Conservation (phyloP, 192 early-diverging fungal species). For the Coemansia sp. region DNA sequence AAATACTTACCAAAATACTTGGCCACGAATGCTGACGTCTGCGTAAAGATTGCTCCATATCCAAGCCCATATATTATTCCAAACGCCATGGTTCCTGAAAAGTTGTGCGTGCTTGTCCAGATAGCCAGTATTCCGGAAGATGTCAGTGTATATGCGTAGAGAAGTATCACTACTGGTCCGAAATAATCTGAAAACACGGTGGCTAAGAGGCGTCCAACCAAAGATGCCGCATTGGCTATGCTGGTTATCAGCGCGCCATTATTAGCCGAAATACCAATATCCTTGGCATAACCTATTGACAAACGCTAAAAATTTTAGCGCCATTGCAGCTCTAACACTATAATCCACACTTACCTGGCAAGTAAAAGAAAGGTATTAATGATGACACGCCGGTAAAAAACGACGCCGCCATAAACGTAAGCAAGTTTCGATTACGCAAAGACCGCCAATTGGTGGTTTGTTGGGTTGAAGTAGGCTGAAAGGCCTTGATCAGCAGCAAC, state of each 20-base stretch:
- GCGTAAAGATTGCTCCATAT: constrained; percentile 52
- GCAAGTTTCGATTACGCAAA: constrained; percentile 20
- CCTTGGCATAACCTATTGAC: constrained; percentile 30
- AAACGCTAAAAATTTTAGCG: not conserved
- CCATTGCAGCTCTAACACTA: not conserved
- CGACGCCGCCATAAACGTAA: constrained; percentile 25
- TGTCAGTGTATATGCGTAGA: constrained; percentile 32
- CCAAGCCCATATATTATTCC: constrained; percentile 52
- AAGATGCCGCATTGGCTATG: constrained; percentile 46
- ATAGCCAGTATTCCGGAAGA: constrained; percentile 33
- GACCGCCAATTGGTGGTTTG: not conserved
- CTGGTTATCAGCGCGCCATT: constrained; percentile 40
- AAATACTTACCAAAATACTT: constrained; percentile 47
- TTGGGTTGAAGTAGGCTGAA: not conserved
- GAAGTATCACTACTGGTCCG: constrained; percentile 30
- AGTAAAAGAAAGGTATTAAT: constrained; percentile 48
- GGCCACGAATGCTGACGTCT: constrained; percentile 49
- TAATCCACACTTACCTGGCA: constrained; percentile 38
- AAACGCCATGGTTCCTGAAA: constrained; percentile 51
- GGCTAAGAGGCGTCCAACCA: constrained; percentile 31
- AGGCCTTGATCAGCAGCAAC: constrained; percentile 41
- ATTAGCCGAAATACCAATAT: constrained; percentile 33
- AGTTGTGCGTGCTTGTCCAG: constrained; percentile 39
- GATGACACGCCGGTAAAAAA: constrained; percentile 47
- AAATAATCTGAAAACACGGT: constrained; percentile 33